Base-by-base conservation (phyloP, 495 filamentous ascomycete species). In the Penicillium dipodomyicola region DNA sequence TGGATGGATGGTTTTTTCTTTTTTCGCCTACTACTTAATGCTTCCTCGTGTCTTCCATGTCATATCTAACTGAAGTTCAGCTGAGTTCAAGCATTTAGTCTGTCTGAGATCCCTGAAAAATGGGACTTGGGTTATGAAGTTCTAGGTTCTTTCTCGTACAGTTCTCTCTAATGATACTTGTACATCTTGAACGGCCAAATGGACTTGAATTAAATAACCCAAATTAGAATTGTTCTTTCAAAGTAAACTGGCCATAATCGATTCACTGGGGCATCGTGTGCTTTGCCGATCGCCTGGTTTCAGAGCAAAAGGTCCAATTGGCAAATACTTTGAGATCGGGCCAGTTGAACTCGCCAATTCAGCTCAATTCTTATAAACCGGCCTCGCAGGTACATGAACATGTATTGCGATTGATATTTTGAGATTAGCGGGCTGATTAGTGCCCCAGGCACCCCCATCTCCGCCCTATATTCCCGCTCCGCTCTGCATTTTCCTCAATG, bases 381-480 rank as follows among this genome's bases (percentile, higher is more conserved):
- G 15, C n/a, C 35, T 39, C n/a, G 15, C 35, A 39, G 33, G n/a
- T 37, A 15, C 14, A n/a, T 37, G 33, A 37, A 37, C 10, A 17
- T 43, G 14, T 25, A 27, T 46, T 14, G 0, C 12, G 6, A 27
- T 32, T 33, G 29, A 49, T 35, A 30, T 35, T 8, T 39, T 8
- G 35, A 39, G 22, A 22, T 22, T 22, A 22, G 14, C 22, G 20
- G 20, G 37, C 27, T 22, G 41, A 20, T 56, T 44, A 35, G 41
- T 59, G 52, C 55, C 54, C 40, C 25, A 37, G 58, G 27, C 58
- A 52, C 44, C 35, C 35, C 44, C 25, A 35, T 46, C 53, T 57
- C 46, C 54, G 46, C 50, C 39, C 52, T 42, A 46, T 58, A 47
- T 58, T 58, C 63, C 47, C 42, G 43, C 52, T 52, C 62, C 62